Base-by-base conservation (phyloP, 495 filamentous ascomycete genomes). In the Aspergillus indologenus region DNA sequence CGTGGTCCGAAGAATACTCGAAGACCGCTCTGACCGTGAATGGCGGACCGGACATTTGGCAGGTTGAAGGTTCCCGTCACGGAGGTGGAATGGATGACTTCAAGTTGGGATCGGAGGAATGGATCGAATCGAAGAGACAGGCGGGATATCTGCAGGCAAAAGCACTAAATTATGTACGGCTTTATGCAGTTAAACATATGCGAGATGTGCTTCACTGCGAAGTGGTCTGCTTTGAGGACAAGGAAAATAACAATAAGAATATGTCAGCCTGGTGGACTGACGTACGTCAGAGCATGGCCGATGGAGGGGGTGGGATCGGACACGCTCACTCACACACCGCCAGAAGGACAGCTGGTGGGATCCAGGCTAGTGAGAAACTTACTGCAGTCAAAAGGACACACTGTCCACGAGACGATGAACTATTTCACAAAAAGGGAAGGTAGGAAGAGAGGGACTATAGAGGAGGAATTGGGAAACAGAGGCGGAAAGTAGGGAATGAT, bases 1-100 rank as follows among this genome's bases (percentile, higher is more conserved):
- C 91, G 72, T 98, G 92, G 60, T 77, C 79, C 60, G 95, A 98
- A 65, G 78, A 76, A 74, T 98, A 98, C 69, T 98, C 92, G 78
- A 88, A 98, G 65, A 98, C 74, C 59, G 93, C 90, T 82, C 90
- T 94, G 76, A 98, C 94, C 73, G 89, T 96, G 77, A 98, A 97
- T 56, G 89, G 87, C 63, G 84, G 83, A 63, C 72, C 78, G 69
- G 89, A 80, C 90, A 94, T 96, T 70, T 77, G 83, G 71, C 59
- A 68, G 66, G 60, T 63, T 56, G 61, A 14, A 9, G 12, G 52
- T 62, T 61, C 63, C 65, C 58, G 64, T 60, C 63, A 45, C 60
- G 58, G 59, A 60, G 51, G 63, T 61, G 67, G 62, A 58, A 58
- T 26, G 55, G 60, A 17, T 5, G 52, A 22, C 24, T 29, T 40